Conservation (phyloP, 176 grass and related monocot genomes). For the Oryza glumipatula region DNA sequence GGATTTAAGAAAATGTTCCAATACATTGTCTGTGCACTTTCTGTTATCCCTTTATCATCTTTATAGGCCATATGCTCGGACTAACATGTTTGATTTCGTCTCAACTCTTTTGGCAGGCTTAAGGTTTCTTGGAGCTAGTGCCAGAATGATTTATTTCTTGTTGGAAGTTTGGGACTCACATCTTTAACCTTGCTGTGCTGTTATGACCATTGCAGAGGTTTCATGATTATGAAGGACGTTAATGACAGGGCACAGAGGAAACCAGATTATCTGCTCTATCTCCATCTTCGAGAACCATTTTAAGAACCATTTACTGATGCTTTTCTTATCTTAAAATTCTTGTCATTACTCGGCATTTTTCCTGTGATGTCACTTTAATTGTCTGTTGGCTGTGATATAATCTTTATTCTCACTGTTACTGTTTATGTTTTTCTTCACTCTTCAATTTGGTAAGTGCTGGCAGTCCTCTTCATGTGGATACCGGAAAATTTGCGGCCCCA, state of each 20-base stretch:
- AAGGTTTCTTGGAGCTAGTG: conserved; percentile 80
- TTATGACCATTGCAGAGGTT: conserved; percentile 91
- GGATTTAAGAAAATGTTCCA: background rate
- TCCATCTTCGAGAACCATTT: conserved; percentile 29
- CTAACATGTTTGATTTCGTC: conserved; percentile 42
- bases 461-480: conserved; percentile 29
- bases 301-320: conserved; percentile 51
- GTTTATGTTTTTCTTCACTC: conserved; percentile 30
- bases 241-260: conserved; percentile 18
- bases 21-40: background rate
- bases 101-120: conserved; percentile 73
- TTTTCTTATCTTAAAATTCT: conserved; percentile 44
- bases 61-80: background rate
- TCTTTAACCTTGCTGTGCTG: conserved; percentile 84
- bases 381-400: conserved; percentile 38
- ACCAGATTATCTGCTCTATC: conserved; percentile 40
- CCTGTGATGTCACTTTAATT: conserved; percentile 40
- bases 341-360: conserved; percentile 38
- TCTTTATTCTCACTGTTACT: conserved; percentile 37
- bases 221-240: conserved; percentile 50
- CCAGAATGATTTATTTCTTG: conserved; percentile 75
- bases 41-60: background rate
- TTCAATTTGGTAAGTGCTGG: conserved; percentile 38
- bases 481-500: background rate
- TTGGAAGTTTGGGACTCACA: conserved; percentile 93